A percentile compares a stretch with the other conserved stretches of the same genome.
Evolutionary conservation across 441 rosid species (phyloP).

Genomic region (Melastoma candidum): DNA sequence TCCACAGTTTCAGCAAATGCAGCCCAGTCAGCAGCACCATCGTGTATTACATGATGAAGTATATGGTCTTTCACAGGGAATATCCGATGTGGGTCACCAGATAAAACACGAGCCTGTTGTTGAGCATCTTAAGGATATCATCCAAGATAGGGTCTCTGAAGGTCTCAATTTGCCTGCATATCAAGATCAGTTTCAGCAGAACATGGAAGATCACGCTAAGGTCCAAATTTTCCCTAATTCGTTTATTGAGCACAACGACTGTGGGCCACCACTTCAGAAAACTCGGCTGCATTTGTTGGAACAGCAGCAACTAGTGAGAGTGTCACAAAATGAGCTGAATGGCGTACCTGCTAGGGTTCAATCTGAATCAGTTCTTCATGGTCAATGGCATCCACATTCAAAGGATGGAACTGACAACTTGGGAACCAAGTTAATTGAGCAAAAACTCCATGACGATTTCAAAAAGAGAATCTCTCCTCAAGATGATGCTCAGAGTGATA

Average conservation of each 20-base stretch:
- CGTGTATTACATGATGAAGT: constrained; percentile 37
- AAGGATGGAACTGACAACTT: constrained; percentile 43
- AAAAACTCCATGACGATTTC: constrained; percentile 75
- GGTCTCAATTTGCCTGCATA: constrained; percentile 54
- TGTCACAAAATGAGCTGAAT: constrained; percentile 45
- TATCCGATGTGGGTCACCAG: constrained; percentile 45
- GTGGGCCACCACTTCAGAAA: constrained; percentile 46
- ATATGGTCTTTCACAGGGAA: constrained; percentile 51
- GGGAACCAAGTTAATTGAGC: constrained; percentile 43
- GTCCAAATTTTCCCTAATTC: constrained; percentile 37
- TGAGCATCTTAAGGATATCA: constrained; percentile 44
- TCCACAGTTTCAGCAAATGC: constrained; percentile 60
- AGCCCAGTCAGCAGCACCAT: constrained; percentile 65
- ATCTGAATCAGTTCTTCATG: constrained; percentile 44
- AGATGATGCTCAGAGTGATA: constrained; percentile 78
- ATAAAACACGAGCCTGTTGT: constrained; percentile 76
- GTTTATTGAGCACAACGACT: constrained; percentile 41
- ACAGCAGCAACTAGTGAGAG: constrained; percentile 47
- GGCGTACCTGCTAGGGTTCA: constrained; percentile 45
- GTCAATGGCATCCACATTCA: constrained; percentile 57
- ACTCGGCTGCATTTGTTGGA: constrained; percentile 66
- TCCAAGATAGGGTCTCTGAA: constrained; percentile 54
- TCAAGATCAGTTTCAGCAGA: constrained; percentile 71
- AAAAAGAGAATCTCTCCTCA: constrained; percentile 62
- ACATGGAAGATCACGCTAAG: constrained; percentile 43